Evolutionary conservation across 2,329 filamentous ascomycete genomes (phyloP), one percentile per base, ranked within the genome.

Genomic region (Ophiostoma angusticollis): DNA sequence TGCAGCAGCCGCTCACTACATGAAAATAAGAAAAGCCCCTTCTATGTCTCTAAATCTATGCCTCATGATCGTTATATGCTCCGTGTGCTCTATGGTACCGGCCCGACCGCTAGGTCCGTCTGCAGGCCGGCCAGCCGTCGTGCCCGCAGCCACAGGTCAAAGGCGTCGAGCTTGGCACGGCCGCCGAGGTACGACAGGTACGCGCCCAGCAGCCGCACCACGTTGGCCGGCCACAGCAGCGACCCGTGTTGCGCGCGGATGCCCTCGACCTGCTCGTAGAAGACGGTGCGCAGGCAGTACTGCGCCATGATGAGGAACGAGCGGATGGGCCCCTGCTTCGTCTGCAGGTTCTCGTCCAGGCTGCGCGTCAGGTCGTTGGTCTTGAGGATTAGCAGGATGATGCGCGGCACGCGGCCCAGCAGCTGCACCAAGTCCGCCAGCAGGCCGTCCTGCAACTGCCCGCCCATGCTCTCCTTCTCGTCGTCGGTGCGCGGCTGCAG

Each of bases 321-420:
- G 34, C 75, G 67, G 46, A 79, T 69, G 3, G 77, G 75, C 0
- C 78, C 78, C 45, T 74, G 70, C 6, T 72, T 68, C 0, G 84
- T 91, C 40, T 87, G 80, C 27, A 93, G 66, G 54, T 81, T 87
- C 64, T 98, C 91, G 56, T 98, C 91, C 14, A 98, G 71, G 51
- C 81, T 91, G 47, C 91, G 78, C 13, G 91, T 98, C 28, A 98
- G 65, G 60, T 98, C 91, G 57, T 98, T 98, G 3, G 91, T 98
- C 64, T 98, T 98, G 45, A 98, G 70, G 49, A 98, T 96, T 21
- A 98, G 67, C 11, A 98, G 69, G 39, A 98, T 94, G 47, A 98
- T 84, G 31, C 86, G 70, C 1, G 91, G 91, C 6, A 98, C 87
- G 51, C 84, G 76, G 34, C 85, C 84, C 5, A 98, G 73, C 48